These are phyloP conservation scores for Hypoxylon intermedium DNA, from an alignment of 495 filamentous ascomycete genomes.

Conservation along the genomic window DNA sequence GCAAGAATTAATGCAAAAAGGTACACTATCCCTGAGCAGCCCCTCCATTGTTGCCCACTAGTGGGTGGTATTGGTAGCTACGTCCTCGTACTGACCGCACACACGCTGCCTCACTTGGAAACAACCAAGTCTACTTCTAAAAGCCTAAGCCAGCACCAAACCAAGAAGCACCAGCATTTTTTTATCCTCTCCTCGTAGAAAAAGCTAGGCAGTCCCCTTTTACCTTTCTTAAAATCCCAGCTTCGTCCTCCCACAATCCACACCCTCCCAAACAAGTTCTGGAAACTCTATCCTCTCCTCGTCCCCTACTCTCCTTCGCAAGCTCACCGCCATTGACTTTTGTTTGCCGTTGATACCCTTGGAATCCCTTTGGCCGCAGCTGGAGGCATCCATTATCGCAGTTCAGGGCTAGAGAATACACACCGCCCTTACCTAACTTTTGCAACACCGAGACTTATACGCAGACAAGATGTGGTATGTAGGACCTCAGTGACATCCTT, in stretches of 20 bases:
- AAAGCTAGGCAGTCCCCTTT: constrained; percentile 13
- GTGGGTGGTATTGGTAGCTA: constrained; percentile 20
- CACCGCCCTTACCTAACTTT: constrained; percentile 11
- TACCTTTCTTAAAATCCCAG: constrained; percentile 32
- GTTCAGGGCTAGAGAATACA: constrained; percentile 19
- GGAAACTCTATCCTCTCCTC: constrained; percentile 34
- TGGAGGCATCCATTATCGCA: constrained; percentile 12
- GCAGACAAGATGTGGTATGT: constrained; percentile 39
- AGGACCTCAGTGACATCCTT: constrained; percentile 6
- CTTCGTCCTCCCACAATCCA: constrained; percentile 15
- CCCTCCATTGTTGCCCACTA: constrained; percentile 19
- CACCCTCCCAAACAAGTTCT: constrained; percentile 23
- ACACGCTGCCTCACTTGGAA: constrained; percentile 35
- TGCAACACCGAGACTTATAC: constrained; percentile 20
- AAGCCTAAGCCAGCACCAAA: constrained; percentile 31
- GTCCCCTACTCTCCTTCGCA: constrained; percentile 36
- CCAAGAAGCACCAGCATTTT: background rate
- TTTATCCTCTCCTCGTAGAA: constrained; percentile 13
- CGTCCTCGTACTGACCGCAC: constrained; percentile 21
- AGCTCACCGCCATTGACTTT: constrained; percentile 42
- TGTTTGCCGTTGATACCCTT: constrained; percentile 32
- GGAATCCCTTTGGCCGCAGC: constrained; percentile 4
- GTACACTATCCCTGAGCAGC: background rate
- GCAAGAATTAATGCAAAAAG: constrained; percentile 21
- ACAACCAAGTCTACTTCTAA: constrained; percentile 21